A percentile compares a stretch with the other conserved stretches of the same genome.
These are phyloP conservation scores for Xanthoconium purpureum DNA, from an alignment of 768 basidiomycete species.

Conservation along the genomic window DNA sequence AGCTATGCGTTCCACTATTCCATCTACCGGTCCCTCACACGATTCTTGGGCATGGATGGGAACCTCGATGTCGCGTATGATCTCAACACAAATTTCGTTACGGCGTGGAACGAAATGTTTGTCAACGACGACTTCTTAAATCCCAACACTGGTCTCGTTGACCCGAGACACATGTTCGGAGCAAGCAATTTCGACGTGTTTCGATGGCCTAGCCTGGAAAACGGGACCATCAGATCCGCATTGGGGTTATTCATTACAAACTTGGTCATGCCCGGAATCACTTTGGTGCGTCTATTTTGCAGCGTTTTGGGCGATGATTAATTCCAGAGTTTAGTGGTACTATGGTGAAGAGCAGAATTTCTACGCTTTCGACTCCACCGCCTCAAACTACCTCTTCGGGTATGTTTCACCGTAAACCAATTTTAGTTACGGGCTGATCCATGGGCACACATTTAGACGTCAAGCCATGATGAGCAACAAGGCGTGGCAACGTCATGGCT, in stretches of 20 bases:
- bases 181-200: slow-evolving; percentile 95
- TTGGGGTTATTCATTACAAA: slow-evolving; percentile 76
- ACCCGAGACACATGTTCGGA: slow-evolving; percentile 88
- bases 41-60: slow-evolving; percentile 95
- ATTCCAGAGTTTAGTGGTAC: slow-evolving; percentile 48
- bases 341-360: slow-evolving; percentile 94
- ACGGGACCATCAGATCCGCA: slow-evolving; percentile 74
- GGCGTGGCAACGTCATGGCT: slow-evolving; percentile 93
- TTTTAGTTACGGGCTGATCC: background rate
- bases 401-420: slow-evolving; percentile 31
- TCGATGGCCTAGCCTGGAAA: slow-evolving; percentile 87
- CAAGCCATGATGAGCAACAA: slow-evolving; percentile 84
- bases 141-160: slow-evolving; percentile 55
- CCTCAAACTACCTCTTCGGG: slow-evolving; percentile 90
- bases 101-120: slow-evolving; percentile 91
- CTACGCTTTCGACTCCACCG: slow-evolving; percentile 84
- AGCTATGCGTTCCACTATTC: slow-evolving; percentile 92
- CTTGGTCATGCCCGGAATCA: slow-evolving; percentile 83
- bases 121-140: slow-evolving; percentile 87
- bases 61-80: slow-evolving; percentile 91
- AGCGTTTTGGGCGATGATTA: background rate
- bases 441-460: slow-evolving; percentile 50
- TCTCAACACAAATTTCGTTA: slow-evolving; percentile 75
- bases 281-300: slow-evolving; percentile 50
- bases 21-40: slow-evolving; percentile 78